Percentiles rank a stretch among this genome's conserved stretches.
Evolutionary conservation across 768 basidiomycete species (phyloP).

Genomic region (Mycena sanguinolenta): DNA sequence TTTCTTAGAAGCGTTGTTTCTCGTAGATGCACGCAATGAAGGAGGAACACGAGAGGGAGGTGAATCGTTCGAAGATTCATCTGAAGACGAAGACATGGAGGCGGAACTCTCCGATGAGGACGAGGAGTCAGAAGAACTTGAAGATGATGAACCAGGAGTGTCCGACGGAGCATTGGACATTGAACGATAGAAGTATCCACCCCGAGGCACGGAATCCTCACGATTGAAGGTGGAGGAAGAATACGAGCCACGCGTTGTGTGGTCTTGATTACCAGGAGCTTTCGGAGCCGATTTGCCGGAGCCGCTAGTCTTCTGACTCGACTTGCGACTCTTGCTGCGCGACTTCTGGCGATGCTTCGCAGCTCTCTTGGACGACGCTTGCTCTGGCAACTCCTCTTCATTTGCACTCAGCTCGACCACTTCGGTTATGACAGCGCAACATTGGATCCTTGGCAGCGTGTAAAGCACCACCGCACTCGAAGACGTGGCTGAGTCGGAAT

Average conservation of each 20-base stretch:
- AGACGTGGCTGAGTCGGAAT: too few species aligned
- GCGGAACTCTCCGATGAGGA: too few species aligned
- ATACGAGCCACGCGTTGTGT: neutral
- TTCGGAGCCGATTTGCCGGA: constrained; percentile 1
- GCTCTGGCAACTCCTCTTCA: neutral
- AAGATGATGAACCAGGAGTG: neutral
- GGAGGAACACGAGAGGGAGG: neutral
- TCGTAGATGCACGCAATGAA: neutral
- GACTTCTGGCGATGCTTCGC: neutral
- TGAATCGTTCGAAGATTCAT: neutral
- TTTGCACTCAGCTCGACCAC: too few species aligned
- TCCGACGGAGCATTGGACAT: neutral
- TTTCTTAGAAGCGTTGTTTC: neutral
- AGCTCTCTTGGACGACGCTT: neutral
- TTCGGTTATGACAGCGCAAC: too few species aligned
- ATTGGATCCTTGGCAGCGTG: too few species aligned
- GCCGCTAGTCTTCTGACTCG: neutral
- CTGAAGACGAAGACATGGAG: neutral
- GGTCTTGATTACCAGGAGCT: neutral
- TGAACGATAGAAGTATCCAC: too few species aligned
- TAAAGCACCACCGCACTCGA: too few species aligned
- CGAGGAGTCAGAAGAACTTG: too few species aligned
- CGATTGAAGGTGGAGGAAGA: too few species aligned
- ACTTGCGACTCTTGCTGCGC: neutral
- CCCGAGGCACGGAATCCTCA: too few species aligned